Evolutionary conservation across 768 basidiomycete genomes (phyloP).

Genomic region (Jaapia argillacea): DNA sequence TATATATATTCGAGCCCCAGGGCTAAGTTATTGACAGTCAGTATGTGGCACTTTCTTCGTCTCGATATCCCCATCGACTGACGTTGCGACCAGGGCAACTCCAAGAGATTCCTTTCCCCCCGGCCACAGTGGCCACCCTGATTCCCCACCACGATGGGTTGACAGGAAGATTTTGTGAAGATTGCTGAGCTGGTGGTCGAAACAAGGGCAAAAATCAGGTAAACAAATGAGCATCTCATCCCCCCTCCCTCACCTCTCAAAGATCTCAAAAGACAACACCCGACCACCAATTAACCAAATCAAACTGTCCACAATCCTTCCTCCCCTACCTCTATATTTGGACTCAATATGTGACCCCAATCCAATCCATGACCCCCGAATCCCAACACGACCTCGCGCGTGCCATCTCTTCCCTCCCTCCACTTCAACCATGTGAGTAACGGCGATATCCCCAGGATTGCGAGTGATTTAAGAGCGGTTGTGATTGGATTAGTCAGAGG

Average conservation of each 20-base stretch:
- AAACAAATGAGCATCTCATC: slow-evolving; percentile 59
- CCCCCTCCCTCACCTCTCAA: slow-evolving; percentile 77
- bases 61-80: slow-evolving; percentile 61
- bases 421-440: slow-evolving; percentile 50
- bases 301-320: slow-evolving; percentile 67
- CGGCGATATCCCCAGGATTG: too few species aligned
- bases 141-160: slow-evolving; percentile 1
- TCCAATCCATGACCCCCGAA: slow-evolving; percentile 53
- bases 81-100: slow-evolving; percentile 70
- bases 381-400: slow-evolving; percentile 78
- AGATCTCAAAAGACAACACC: slow-evolving; percentile 33
- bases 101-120: slow-evolving; percentile 80
- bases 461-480: slow-evolving; percentile 73
- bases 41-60: too few species aligned
- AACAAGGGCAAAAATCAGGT: too few species aligned
- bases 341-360: slow-evolving; percentile 52
- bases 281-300: slow-evolving; percentile 47
- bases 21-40: too few species aligned
- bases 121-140: slow-evolving; percentile 2
- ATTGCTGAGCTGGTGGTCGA: slow-evolving; percentile 84
- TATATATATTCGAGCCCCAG: too few species aligned
- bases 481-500: slow-evolving; percentile 84
- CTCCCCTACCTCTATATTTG: slow-evolving; percentile 63
- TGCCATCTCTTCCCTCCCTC: slow-evolving; percentile 54
- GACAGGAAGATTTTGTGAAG: slow-evolving; percentile 54